These are phyloP conservation scores for Rutstroemia sp. DNA, from an alignment of 2,329 filamentous ascomycete species.

Conservation along the genomic window DNA sequence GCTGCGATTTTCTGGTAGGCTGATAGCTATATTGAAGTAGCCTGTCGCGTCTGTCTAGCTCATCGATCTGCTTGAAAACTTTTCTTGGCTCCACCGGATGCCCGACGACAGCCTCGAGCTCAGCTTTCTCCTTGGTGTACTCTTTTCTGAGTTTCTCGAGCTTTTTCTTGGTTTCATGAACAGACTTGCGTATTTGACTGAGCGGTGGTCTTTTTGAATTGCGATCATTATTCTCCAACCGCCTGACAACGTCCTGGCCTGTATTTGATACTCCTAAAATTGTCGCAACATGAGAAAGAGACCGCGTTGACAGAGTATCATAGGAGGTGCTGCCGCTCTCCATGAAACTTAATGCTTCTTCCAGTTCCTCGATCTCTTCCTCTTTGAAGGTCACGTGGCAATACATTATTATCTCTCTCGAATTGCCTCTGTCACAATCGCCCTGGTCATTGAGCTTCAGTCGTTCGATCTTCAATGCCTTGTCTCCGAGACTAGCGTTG, in stretches of 20 bases:
- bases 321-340: background rate
- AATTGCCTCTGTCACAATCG: slow-evolving; percentile 4
- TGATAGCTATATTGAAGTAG: background rate
- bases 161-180: background rate
- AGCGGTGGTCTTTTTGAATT: slow-evolving; percentile 4
- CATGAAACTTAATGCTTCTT: background rate
- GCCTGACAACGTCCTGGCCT: background rate
- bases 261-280: background rate
- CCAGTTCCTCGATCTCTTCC: background rate
- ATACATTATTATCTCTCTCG: background rate
- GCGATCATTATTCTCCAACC: background rate
- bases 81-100: slow-evolving; percentile 6
- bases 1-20: background rate
- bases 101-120: slow-evolving; percentile 13
- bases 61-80: background rate
- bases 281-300: background rate
- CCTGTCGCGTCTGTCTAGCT: background rate
- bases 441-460: slow-evolving; percentile 13
- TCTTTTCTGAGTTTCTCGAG: background rate
- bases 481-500: background rate
- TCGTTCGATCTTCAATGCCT: slow-evolving; percentile 13
- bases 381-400: background rate
- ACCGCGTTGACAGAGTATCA: background rate
- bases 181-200: background rate
- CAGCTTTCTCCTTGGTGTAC: background rate